Evolutionary conservation across 805 yeast genomes (phyloP).

Genomic region (Cyberlindnera americana): DNA sequence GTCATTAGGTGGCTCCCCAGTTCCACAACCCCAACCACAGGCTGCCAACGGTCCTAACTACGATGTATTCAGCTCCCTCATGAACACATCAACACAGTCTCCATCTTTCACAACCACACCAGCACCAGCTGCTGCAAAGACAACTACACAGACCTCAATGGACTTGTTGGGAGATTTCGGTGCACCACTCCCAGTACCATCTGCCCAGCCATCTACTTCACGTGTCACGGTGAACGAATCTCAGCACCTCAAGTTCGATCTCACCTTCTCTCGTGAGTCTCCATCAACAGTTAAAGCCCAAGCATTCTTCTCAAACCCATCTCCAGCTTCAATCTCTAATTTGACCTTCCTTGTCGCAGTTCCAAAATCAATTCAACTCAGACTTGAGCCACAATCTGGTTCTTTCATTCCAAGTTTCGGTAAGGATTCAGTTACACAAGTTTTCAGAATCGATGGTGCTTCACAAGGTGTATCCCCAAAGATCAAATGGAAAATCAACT

Average conservation of each 20-base stretch:
- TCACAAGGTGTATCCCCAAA: conserved; percentile 44
- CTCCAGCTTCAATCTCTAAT: conserved; percentile 41
- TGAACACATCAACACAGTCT: conserved; percentile 18
- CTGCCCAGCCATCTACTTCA: conserved; percentile 8
- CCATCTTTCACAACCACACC: conserved; percentile 5
- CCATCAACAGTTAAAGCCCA: conserved; percentile 40
- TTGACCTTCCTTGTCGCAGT: conserved; percentile 66
- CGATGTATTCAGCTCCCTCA: conserved; percentile 24
- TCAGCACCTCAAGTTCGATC: conserved; percentile 44
- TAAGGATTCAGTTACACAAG: conserved; percentile 52
- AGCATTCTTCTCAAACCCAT: conserved; percentile 49
- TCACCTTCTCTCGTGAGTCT: conserved; percentile 37
- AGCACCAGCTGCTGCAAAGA: conserved; percentile 15
- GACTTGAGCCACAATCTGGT: conserved; percentile 59
- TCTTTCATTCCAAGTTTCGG: conserved; percentile 46
- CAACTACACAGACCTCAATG: conserved; percentile 12
- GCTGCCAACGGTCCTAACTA: conserved; percentile 26
- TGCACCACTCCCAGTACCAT: no score
- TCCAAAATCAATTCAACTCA: conserved; percentile 57
- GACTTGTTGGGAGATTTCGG: conserved; percentile 24
- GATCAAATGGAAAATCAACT: conserved; percentile 73
- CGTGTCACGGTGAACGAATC: conserved; percentile 41
- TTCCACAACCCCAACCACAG: conserved; percentile 26
- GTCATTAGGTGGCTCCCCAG: conserved; percentile 26
- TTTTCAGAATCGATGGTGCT: conserved; percentile 37